phyloP scores from a whole-genome alignment of 2,329 filamentous ascomycete genomes.

The Aschersonia sp. region DNA sequence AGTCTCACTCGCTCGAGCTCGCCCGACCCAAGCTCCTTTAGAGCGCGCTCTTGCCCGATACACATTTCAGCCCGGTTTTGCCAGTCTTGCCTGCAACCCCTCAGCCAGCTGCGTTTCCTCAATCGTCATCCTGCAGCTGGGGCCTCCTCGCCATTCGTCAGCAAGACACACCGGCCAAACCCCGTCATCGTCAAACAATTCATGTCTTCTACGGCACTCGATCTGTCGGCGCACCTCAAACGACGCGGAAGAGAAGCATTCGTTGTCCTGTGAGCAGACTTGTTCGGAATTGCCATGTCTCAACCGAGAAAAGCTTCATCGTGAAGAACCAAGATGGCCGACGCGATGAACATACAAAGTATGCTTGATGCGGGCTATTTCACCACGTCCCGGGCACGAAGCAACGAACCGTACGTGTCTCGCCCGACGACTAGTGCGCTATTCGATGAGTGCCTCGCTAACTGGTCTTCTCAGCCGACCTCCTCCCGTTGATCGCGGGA shows the following conservation, averaged over 20 bases:
- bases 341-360: constrained; percentile 27
- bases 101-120: not conserved
- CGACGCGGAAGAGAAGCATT: too few species aligned
- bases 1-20: too few species aligned
- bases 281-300: constrained; percentile 7
- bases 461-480: not conserved
- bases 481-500: constrained; percentile 8
- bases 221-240: not conserved
- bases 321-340: constrained; percentile 22
- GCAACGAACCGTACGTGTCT: constrained; percentile 13
- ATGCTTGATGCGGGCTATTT: constrained; percentile 36
- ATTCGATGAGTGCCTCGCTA: too few species aligned
- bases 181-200: not conserved
- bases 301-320: constrained; percentile 3
- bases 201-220: not conserved
- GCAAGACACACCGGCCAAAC: not conserved
- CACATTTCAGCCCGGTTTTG: too few species aligned
- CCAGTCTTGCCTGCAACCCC: too few species aligned
- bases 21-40: too few species aligned
- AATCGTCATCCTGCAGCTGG: not conserved
- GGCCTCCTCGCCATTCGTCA: not conserved
- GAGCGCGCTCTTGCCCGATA: too few species aligned
- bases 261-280: too few species aligned
- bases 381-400: constrained; percentile 28
- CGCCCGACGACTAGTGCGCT: not conserved